Evolutionary conservation across 2,329 filamentous ascomycete species (phyloP), one percentile per base, ranked within the genome.

Genomic region (Rasamsonia emersonii): DNA sequence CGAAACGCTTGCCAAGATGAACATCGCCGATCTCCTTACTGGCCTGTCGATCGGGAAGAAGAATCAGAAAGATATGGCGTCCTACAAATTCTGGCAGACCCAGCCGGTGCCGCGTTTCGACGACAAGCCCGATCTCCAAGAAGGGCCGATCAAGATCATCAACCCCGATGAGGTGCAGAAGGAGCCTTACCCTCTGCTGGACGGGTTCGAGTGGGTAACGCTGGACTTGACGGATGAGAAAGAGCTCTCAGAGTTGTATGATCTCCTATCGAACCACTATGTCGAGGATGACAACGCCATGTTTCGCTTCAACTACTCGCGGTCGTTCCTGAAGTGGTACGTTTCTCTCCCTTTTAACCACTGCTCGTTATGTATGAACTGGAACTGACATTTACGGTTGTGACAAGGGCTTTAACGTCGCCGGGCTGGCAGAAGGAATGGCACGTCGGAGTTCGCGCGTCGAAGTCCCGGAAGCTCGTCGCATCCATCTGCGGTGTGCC

Each of bases 1-100:
- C 29, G 64, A 75, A 28, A 51, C 69, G 42, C 51, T 78, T 42
- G 57, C 59, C 40, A 63, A 62, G 28, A 53, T 70, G 53, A 61
- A 68, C 32, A 49, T 70, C 10, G 49, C 59, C 19, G 62, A 71
- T 16, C 38, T 71, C 28, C 39, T 71, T 35, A 69, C 67, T 5
- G 68, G 68, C 21, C 53, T 71, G 39, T 81, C 86, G 10, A 69
- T 84, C 5, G 78, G 75, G 40, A 83, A 82, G 35, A 93, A 91
- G 70, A 93, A 93, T 51, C 79, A 77, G 47, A 95, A 94, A 67
- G 88, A 95, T 54, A 94, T 95, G 86, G 86, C 81, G 5, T 84
- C 80, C 37, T 95, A 96, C 71, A 95, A 93, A 63, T 98, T 98
- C 67, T 98, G 91, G 91, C 79, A 86, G 59, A 98, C 91, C 28